phyloP scores from a whole-genome alignment of 306 rosid genomes.

The Vachellia collinsii region DNA sequence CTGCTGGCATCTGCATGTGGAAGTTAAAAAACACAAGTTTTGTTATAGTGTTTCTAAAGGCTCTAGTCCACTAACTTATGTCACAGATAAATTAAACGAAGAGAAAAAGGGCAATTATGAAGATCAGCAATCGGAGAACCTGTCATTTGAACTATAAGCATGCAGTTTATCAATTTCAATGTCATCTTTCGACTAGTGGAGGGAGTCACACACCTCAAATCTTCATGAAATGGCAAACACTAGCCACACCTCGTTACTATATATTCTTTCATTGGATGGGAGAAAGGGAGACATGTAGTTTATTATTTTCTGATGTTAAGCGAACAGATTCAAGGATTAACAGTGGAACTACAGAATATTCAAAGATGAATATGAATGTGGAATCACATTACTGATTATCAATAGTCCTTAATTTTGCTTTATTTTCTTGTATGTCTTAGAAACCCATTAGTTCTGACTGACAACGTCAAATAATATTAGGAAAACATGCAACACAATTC shows the following conservation, averaged over 20 bases:
- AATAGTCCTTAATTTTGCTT: not conserved
- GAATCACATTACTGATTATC: not conserved
- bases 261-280: not conserved
- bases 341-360: not conserved
- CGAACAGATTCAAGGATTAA: not conserved
- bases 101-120: not conserved
- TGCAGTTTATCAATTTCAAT: not conserved
- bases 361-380: not conserved
- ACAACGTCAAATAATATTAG: not conserved
- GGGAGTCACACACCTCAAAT: not conserved
- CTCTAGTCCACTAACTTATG: not conserved
- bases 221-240: too few relatives aligned
- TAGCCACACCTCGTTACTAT: not conserved
- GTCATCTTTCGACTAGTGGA: not conserved
- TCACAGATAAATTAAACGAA: not conserved
- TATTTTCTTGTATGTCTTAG: not conserved
- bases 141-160: not conserved
- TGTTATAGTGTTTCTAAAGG: not conserved
- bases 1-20: constrained; percentile 31
- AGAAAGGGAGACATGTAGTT: not conserved
- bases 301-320: not conserved
- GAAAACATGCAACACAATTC: not conserved
- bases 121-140: not conserved
- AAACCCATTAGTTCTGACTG: not conserved
- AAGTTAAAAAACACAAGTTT: not conserved